Percentiles rank a stretch among this genome's conserved stretches.
Evolutionary conservation across 192 early-diverging fungal species (phyloP).

Genomic region (Entomortierella lignicola): DNA sequence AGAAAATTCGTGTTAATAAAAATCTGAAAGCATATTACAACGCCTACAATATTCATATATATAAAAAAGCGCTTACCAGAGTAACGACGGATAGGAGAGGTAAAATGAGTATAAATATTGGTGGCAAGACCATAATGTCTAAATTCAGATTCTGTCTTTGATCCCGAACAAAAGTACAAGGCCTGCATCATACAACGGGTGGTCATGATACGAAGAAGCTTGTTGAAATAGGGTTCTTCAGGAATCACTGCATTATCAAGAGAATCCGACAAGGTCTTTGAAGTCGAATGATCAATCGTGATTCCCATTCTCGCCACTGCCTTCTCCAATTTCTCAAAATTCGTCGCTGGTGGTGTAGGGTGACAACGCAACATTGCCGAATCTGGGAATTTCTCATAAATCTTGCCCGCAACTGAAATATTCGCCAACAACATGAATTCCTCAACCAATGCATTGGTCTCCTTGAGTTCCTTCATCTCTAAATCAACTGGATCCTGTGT

Average conservation of each 20-base stretch:
- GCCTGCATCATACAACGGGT: constrained; percentile 99
- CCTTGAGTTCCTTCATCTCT: constrained; percentile 86
- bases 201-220: constrained; percentile 91
- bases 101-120: constrained; percentile 98
- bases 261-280: constrained; percentile 86
- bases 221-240: constrained; percentile 96
- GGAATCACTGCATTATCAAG: constrained; percentile 86
- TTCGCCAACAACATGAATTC: constrained; percentile 99
- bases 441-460: constrained; percentile 95
- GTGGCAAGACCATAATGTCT: constrained; percentile 93
- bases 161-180: constrained; percentile 95
- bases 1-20: neutral
- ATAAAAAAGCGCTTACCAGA: constrained; percentile 61
- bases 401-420: constrained; percentile 92
- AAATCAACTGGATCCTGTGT: constrained; percentile 94
- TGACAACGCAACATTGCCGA: constrained; percentile 85
- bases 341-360: constrained; percentile 61
- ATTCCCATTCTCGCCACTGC: constrained; percentile 71
- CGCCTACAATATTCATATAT: no score
- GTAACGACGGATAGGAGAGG: constrained; percentile 99
- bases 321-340: constrained; percentile 68
- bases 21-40: neutral
- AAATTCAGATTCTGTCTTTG: constrained; percentile 70
- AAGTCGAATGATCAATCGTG: constrained; percentile 73
- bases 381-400: constrained; percentile 80